phyloP scores from a whole-genome alignment of 148 eudicot species.

The Simmondsia chinensis region DNA sequence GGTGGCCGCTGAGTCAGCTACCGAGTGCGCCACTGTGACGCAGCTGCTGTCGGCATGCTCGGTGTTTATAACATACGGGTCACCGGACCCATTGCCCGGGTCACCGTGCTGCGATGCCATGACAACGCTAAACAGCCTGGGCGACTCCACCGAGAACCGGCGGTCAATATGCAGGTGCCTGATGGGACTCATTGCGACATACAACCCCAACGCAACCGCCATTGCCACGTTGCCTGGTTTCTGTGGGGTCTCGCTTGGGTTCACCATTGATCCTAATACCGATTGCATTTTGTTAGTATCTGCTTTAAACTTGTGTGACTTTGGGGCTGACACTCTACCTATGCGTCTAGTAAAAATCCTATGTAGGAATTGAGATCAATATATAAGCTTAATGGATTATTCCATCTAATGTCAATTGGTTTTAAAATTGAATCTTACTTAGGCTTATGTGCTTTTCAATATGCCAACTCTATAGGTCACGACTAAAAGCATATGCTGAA shows the following conservation, averaged over 20 bases:
- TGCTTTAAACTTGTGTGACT: no score
- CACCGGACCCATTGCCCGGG: slow-evolving; percentile 77
- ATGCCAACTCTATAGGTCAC: no score
- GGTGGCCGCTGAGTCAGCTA: slow-evolving; percentile 2
- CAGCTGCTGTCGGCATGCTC: slow-evolving; percentile 64
- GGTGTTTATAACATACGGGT: slow-evolving; percentile 51
- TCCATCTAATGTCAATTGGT: no score
- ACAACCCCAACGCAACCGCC: slow-evolving; percentile 59
- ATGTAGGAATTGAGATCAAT: no score
- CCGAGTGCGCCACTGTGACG: slow-evolving; percentile 48
- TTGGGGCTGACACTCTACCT: no score
- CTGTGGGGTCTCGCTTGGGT: slow-evolving; percentile 86
- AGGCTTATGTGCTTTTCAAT: no score
- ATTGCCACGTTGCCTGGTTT: slow-evolving; percentile 83
- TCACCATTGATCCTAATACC: slow-evolving; percentile 65
- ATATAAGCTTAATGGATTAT: no score
- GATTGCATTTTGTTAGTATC: slow-evolving; percentile 76
- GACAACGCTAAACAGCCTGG: slow-evolving; percentile 32
- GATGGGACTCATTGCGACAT: slow-evolving; percentile 61
- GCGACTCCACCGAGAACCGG: slow-evolving; percentile 31
- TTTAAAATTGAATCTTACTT: no score
- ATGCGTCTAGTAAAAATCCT: no score
- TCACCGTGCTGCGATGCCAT: slow-evolving; percentile 81
- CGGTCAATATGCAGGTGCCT: slow-evolving; percentile 55
- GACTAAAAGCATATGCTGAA: no score